Conservation (phyloP, 257 asterid species). For the Solanum rostratum region DNA sequence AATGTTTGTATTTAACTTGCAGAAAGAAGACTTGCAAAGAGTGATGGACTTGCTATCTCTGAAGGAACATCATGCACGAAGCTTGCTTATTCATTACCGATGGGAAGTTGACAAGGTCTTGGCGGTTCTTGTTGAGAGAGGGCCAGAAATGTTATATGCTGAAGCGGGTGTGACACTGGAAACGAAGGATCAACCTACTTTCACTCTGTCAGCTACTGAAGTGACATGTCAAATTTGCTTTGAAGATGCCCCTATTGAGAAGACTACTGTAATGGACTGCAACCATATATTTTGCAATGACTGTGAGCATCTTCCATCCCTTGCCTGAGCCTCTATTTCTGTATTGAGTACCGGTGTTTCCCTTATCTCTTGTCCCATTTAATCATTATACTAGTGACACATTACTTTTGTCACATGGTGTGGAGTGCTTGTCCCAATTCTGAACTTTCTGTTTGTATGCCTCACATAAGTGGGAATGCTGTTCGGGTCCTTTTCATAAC, state of each 20-base stretch:
- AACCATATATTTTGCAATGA: conserved; percentile 57
- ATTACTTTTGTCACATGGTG: not conserved
- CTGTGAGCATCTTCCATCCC: conserved; percentile 27
- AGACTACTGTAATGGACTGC: conserved; percentile 46
- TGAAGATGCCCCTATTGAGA: conserved; percentile 19
- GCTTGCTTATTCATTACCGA: conserved; percentile 44
- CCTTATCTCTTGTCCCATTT: not conserved
- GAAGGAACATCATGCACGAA: conserved; percentile 45
- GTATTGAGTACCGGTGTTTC: not conserved
- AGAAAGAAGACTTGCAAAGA: conserved; percentile 45
- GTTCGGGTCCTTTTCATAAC: not conserved
- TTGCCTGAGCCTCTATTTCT: not conserved
- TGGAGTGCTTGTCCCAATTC: not conserved
- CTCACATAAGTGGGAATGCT: not conserved
- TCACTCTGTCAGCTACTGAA: not conserved
- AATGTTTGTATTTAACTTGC: not conserved
- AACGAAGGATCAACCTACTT: conserved; percentile 2
- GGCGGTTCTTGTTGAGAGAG: conserved; percentile 31
- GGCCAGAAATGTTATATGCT: conserved; percentile 22
- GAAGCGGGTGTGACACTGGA: conserved; percentile 32
- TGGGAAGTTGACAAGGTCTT: conserved; percentile 40
- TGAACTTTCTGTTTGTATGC: not conserved
- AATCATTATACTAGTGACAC: not conserved
- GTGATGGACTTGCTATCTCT: conserved; percentile 45
- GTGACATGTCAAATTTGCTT: conserved; percentile 37